phyloP scores from a whole-genome alignment of 1,284 basidiomycete genomes.

The Leccinum subspadiceum region DNA sequence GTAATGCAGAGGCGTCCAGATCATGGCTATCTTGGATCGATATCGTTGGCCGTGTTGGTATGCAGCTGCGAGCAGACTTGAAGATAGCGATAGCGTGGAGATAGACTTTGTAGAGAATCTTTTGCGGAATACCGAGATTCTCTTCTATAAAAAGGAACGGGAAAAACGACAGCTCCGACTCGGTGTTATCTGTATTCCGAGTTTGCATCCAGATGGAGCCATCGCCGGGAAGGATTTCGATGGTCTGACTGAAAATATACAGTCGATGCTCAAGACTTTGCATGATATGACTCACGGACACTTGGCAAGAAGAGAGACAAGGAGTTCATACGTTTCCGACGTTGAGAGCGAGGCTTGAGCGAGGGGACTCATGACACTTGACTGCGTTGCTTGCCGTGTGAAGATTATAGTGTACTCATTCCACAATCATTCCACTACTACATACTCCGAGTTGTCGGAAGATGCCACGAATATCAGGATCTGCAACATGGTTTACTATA shows the following conservation, averaged over 20 bases:
- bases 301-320: conserved; percentile 21
- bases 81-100: conserved; percentile 42
- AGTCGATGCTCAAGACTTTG: neutral
- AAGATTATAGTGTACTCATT: neutral
- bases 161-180: conserved; percentile 2
- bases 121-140: conserved; percentile 65
- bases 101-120: conserved; percentile 52
- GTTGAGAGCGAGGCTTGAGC: neutral
- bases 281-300: conserved; percentile 24
- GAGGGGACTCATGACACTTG: conserved; percentile 3
- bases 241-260: conserved; percentile 20
- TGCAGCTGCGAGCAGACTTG: conserved; percentile 16
- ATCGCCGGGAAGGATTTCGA: conserved; percentile 32
- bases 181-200: conserved; percentile 1
- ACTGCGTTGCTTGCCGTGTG: neutral
- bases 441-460: neutral
- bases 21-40: neutral
- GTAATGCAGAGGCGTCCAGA: conserved; percentile 8
- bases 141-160: conserved; percentile 58
- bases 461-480: neutral
- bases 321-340: conserved; percentile 20
- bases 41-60: neutral
- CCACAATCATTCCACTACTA: neutral
- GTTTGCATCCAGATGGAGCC: conserved; percentile 14
- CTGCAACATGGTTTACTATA: neutral